Evolutionary conservation across 2,329 filamentous ascomycete species (phyloP), one percentile per base, ranked within the genome.

Genomic region (Ilyonectria sp.): DNA sequence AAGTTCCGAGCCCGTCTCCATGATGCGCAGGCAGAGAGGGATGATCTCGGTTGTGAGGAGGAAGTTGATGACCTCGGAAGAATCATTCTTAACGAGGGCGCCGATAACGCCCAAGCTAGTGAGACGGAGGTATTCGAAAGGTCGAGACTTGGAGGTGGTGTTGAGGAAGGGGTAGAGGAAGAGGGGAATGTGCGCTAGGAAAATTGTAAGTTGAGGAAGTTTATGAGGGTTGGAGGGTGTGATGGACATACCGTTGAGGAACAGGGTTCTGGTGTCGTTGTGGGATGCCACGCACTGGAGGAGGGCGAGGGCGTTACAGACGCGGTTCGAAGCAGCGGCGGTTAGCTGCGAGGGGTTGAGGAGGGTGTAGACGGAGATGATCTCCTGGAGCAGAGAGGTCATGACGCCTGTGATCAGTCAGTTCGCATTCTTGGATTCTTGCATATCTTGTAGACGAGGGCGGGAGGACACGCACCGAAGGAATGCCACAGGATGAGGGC

Each of bases 91-190:
- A 67, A 99, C 96, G 52, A 99, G 86, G 2, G 96, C 96, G 64
- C 96, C 96, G 73, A 99, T 98, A 33, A 99, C 96, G 60, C 96
- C 96, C 23, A 99, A 89, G 19, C 95, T 98, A 0, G 96, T 99
- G 37, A 99, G 89, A 59, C 96, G 94, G 60, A 99, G 89, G 79
- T 99, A 99, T 81, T 99, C 96, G 80, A 98, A 99, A 0, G 96
- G 96, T 60, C 96, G 91, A 35, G 95, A 98, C 82, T 99, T 99
- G 37, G 96, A 98, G 1, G 96, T 99, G 4, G 96, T 99, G 84
- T 99, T 99, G 70, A 99, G 90, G 79, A 99, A 99, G 0, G 96
- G 96, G 76, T 99, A 99, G 64, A 99, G 91, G 81, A 98, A 99
- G 57, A 99, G 90, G 8, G 96, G 96, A 66, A 99, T 98, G 78